These are phyloP conservation scores for Escallonia herrerae DNA, from an alignment of 129 eudicot genomes.

Conservation along the genomic window DNA sequence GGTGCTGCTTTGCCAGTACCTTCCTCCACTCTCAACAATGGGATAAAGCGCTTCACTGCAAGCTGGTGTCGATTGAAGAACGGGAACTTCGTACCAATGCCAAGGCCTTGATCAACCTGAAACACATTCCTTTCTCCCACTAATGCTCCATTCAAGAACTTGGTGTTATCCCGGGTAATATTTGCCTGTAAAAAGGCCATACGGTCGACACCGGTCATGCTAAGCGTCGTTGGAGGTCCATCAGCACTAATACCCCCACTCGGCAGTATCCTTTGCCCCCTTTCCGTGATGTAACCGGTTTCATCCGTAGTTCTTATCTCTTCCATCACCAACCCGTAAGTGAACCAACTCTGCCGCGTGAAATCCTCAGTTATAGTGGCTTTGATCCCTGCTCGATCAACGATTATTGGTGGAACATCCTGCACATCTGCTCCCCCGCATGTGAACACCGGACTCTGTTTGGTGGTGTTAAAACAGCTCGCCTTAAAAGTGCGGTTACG, in stretches of 20 bases:
- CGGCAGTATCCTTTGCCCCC: slow-evolving; percentile 73
- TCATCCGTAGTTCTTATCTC: slow-evolving; percentile 68
- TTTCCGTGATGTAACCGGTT: slow-evolving; percentile 39
- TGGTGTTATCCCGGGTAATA: slow-evolving; percentile 86
- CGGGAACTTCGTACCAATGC: slow-evolving; percentile 80
- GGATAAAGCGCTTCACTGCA: slow-evolving; percentile 64
- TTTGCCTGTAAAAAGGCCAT: slow-evolving; percentile 91
- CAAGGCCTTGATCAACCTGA: slow-evolving; percentile 96
- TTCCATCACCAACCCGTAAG: slow-evolving; percentile 88
- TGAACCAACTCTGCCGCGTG: slow-evolving; percentile 85
- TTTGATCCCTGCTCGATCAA: slow-evolving; percentile 85
- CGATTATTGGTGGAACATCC: slow-evolving; percentile 90
- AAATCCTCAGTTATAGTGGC: slow-evolving; percentile 91
- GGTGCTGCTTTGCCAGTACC: slow-evolving; percentile 94
- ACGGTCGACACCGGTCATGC: slow-evolving; percentile 85
- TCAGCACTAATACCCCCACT: slow-evolving; percentile 81
- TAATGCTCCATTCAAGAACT: slow-evolving; percentile 76
- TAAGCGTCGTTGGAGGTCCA: slow-evolving; percentile 94
- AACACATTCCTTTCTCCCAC: slow-evolving; percentile 94
- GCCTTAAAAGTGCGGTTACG: slow-evolving; percentile 75
- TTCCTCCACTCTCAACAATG: slow-evolving; percentile 68
- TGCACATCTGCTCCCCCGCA: slow-evolving; percentile 81
- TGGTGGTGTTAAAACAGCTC: slow-evolving; percentile 77
- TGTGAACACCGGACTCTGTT: slow-evolving; percentile 90
- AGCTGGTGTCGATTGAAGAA: slow-evolving; percentile 86